A percentile compares a stretch with the other conserved stretches of the same genome.
phyloP scores from a whole-genome alignment of 805 yeast genomes.

The Saccharomycopsis microspora region DNA sequence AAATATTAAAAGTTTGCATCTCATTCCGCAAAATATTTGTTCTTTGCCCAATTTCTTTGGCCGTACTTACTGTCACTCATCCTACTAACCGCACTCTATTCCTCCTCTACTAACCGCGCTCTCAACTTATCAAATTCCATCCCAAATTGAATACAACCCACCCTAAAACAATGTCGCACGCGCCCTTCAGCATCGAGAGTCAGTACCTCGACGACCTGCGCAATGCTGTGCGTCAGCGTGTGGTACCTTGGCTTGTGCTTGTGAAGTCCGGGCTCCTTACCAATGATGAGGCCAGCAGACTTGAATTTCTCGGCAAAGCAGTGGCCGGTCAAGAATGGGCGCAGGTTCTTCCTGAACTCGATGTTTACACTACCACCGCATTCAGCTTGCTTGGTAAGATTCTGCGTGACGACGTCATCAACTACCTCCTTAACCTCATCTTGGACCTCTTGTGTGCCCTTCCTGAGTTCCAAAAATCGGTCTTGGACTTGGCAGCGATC shows the following conservation, averaged over 20 bases:
- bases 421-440: slow-evolving; percentile 49
- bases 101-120: too few relatives aligned
- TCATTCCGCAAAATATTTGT: too few relatives aligned
- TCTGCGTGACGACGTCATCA: slow-evolving; percentile 51
- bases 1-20: too few relatives aligned
- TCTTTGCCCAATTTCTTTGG: too few relatives aligned
- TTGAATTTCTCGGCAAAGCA: slow-evolving; percentile 25
- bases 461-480: slow-evolving; percentile 8
- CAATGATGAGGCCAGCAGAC: slow-evolving; percentile 51
- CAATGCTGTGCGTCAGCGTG: slow-evolving; percentile 60
- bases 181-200: slow-evolving; percentile 37
- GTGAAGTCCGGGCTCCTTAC: slow-evolving; percentile 61
- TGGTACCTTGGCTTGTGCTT: slow-evolving; percentile 89
- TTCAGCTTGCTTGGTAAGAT: slow-evolving; percentile 41
- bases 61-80: too few relatives aligned
- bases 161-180: not conserved
- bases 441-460: slow-evolving; percentile 41
- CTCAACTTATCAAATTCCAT: too few relatives aligned
- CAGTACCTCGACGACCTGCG: slow-evolving; percentile 54
- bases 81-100: too few relatives aligned
- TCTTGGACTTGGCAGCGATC: slow-evolving; percentile 8
- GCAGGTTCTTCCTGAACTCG: slow-evolving; percentile 33
- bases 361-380: slow-evolving; percentile 42
- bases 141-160: too few relatives aligned
- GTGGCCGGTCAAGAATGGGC: slow-evolving; percentile 30